phyloP scores from a whole-genome alignment of 208 protist species.

The Giardia duodenalis region DNA sequence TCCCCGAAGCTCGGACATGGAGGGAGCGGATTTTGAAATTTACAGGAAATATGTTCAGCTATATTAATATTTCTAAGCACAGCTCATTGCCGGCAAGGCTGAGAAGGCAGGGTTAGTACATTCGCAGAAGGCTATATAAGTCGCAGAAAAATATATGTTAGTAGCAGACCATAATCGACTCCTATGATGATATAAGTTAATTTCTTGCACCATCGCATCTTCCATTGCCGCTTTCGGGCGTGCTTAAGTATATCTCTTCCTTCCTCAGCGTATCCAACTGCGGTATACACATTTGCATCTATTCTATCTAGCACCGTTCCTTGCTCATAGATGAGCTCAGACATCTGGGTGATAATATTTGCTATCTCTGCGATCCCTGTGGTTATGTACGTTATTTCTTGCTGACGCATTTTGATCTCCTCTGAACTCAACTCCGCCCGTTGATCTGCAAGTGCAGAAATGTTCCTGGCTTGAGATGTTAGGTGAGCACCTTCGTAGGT shows the following conservation, averaged over 20 bases:
- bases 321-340: neutral
- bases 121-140: too few species aligned
- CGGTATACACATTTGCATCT: neutral
- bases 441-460: neutral
- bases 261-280: neutral
- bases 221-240: neutral
- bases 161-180: neutral
- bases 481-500: neutral
- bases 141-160: too few species aligned
- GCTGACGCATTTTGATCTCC: neutral
- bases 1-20: too few species aligned
- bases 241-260: neutral
- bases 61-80: too few species aligned
- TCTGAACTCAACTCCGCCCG: neutral
- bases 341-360: neutral
- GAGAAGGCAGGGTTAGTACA: too few species aligned
- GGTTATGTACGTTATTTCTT: neutral
- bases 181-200: neutral
- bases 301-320: neutral
- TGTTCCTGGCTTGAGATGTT: neutral
- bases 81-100: too few species aligned
- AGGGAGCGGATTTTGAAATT: too few species aligned
- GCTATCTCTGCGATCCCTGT: neutral
- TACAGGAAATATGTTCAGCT: too few species aligned
- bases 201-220: neutral